These are phyloP conservation scores for Alloteropsis angusta DNA, from an alignment of 202 grass and related monocot species.

Conservation along the genomic window DNA sequence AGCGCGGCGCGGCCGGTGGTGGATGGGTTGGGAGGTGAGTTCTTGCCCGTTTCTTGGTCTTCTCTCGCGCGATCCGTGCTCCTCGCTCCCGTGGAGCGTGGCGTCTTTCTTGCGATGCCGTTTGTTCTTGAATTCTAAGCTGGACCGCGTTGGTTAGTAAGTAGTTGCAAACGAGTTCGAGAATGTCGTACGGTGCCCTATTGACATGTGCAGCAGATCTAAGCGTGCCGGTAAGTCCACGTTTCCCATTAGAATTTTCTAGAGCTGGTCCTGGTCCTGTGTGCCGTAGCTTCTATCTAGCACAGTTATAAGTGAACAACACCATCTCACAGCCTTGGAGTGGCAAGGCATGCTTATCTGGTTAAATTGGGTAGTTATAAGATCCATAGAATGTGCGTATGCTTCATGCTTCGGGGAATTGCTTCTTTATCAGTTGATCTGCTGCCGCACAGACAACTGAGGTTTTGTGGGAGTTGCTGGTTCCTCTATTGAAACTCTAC, in stretches of 20 bases:
- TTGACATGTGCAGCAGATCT: background rate
- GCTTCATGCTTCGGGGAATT: background rate
- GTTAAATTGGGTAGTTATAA: background rate
- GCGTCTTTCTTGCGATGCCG: background rate
- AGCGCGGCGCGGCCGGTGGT: background rate
- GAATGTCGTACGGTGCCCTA: background rate
- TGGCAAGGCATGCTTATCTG: background rate
- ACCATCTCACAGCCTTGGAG: background rate
- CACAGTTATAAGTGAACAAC: background rate
- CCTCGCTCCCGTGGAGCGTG: too few relatives aligned
- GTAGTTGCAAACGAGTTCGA: background rate
- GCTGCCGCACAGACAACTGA: background rate
- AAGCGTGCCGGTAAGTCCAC: background rate
- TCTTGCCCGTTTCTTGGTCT: background rate
- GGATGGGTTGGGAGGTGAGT: conserved; percentile 19
- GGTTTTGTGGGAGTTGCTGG: background rate
- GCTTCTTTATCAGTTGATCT: background rate
- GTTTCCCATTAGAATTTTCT: background rate
- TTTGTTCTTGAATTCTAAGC: background rate
- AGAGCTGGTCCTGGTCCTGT: background rate
- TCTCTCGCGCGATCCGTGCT: background rate
- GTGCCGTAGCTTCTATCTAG: background rate
- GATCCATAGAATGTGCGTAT: background rate
- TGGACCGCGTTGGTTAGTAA: background rate
- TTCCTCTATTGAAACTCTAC: background rate